Conservation (phyloP, 768 basidiomycete genomes). For the Russula abietina region DNA sequence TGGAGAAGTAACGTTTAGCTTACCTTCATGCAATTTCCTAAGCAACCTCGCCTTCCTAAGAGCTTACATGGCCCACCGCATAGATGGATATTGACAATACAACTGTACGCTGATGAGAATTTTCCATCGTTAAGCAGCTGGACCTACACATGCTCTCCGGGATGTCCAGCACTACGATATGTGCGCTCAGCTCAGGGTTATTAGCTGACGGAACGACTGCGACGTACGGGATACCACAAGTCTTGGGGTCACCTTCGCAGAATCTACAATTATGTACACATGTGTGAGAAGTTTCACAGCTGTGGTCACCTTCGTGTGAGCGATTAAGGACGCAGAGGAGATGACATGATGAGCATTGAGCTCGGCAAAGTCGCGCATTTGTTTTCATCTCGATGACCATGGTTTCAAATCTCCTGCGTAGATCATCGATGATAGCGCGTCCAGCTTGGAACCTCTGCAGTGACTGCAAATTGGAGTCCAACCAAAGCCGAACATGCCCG, state of each 20-base stretch:
- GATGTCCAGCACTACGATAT: slow-evolving; percentile 55
- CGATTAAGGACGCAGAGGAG: slow-evolving; percentile 43
- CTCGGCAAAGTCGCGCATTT: slow-evolving; percentile 44
- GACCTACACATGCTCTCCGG: slow-evolving; percentile 48
- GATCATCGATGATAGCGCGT: slow-evolving; percentile 40
- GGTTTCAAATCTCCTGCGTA: slow-evolving; percentile 41
- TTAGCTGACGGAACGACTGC: not conserved
- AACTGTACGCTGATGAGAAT: slow-evolving; percentile 35
- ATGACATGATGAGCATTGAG: slow-evolving; percentile 44
- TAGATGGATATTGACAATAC: slow-evolving; percentile 44
- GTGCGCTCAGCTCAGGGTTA: not conserved
- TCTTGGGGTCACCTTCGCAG: slow-evolving; percentile 31
- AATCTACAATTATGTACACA: slow-evolving; percentile 44
- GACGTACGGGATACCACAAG: slow-evolving; percentile 46
- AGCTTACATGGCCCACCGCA: slow-evolving; percentile 50
- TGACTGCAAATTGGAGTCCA: slow-evolving; percentile 44
- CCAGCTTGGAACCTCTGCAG: slow-evolving; percentile 40
- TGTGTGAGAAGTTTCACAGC: slow-evolving; percentile 46
- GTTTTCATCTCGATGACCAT: slow-evolving; percentile 41
- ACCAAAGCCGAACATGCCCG: slow-evolving; percentile 46
- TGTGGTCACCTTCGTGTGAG: slow-evolving; percentile 42
- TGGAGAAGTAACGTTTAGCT: not conserved
- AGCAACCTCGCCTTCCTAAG: slow-evolving; percentile 44
- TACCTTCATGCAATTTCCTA: slow-evolving; percentile 48
- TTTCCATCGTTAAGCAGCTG: too few relatives aligned